phyloP scores from a whole-genome alignment of 257 asterid genomes.

The Ilex asprella region DNA sequence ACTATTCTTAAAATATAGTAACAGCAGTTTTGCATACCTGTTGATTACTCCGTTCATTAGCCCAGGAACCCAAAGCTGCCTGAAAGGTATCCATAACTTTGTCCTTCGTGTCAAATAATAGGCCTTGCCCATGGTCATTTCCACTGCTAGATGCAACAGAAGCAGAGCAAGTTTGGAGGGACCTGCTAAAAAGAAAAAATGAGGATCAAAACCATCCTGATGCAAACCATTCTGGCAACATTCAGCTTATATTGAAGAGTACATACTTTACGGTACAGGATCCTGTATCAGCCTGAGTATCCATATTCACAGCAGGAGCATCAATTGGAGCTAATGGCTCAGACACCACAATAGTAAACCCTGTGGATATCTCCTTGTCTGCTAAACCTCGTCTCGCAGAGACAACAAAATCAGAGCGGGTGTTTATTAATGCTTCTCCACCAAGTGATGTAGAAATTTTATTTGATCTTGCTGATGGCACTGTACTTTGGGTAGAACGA shows the following conservation, averaged over 20 bases:
- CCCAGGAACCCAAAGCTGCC: conserved; percentile 39
- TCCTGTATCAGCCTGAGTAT: conserved; percentile 30
- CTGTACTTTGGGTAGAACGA: conserved; percentile 34
- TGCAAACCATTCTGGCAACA: conserved; percentile 1
- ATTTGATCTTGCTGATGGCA: conserved; percentile 36
- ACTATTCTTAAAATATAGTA: conserved; percentile 3
- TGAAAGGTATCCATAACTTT: conserved; percentile 28
- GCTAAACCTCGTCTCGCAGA: conserved; percentile 39
- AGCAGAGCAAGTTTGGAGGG: conserved; percentile 32
- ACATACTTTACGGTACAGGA: conserved; percentile 43
- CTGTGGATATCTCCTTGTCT: conserved; percentile 39
- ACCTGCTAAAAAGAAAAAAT: conserved; percentile 34
- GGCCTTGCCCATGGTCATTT: conserved; percentile 36
- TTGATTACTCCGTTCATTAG: conserved; percentile 32
- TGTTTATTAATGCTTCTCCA: conserved; percentile 32
- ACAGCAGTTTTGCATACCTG: conserved; percentile 27
- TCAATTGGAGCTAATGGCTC: conserved; percentile 67
- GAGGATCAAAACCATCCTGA: conserved; percentile 15
- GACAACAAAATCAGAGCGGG: conserved; percentile 30
- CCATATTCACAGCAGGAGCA: conserved; percentile 53
- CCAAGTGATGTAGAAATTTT: conserved; percentile 29
- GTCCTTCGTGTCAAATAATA: conserved; percentile 53
- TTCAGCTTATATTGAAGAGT: conserved; percentile 9
- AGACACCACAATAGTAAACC: conserved; percentile 25
- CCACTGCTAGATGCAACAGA: conserved; percentile 36